A percentile compares a stretch with the other conserved stretches of the same genome.
Evolutionary conservation across 2,329 filamentous ascomycete genomes (phyloP).

Genomic region (Aureobasidium subglaciale): DNA sequence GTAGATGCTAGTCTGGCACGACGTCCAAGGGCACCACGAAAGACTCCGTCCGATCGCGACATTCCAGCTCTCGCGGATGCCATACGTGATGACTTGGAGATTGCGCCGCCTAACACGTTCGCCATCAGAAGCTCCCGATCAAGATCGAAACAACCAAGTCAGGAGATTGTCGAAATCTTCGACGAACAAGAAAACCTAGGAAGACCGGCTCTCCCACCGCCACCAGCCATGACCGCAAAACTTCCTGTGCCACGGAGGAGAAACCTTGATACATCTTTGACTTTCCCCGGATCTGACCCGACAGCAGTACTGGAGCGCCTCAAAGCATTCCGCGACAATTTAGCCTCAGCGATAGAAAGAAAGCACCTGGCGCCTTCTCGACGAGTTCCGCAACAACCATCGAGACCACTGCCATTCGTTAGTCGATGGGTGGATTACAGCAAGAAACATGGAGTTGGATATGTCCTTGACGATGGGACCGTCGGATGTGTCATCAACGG

Average conservation of each 20-base stretch:
- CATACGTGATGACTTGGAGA: constrained; percentile 9
- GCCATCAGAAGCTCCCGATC: constrained; percentile 16
- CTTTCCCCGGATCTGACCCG: constrained; percentile 36
- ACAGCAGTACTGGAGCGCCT: constrained; percentile 39
- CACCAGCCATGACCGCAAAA: constrained; percentile 24
- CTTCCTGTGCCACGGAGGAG: constrained; percentile 23
- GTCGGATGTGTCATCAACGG: constrained; percentile 59
- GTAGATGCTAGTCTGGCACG: constrained; percentile 31
- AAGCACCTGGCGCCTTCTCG: constrained; percentile 34
- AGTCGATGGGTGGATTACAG: constrained; percentile 84
- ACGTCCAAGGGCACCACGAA: constrained; percentile 24
- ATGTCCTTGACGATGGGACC: constrained; percentile 74
- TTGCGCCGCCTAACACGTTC: not conserved
- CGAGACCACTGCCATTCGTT: constrained; percentile 46
- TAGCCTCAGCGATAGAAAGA: constrained; percentile 37
- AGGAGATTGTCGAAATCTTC: constrained; percentile 30
- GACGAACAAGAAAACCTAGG: constrained; percentile 23
- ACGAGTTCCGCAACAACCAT: constrained; percentile 16
- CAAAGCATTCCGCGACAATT: constrained; percentile 39
- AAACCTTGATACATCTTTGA: constrained; percentile 20
- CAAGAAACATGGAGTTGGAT: constrained; percentile 77
- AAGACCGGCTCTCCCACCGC: constrained; percentile 23
- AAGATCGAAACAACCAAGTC: constrained; percentile 17
- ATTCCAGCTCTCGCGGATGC: constrained; percentile 9
- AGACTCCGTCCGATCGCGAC: constrained; percentile 3